Conservation (phyloP, 208 protist species). For the Trypanosoma congolense region DNA sequence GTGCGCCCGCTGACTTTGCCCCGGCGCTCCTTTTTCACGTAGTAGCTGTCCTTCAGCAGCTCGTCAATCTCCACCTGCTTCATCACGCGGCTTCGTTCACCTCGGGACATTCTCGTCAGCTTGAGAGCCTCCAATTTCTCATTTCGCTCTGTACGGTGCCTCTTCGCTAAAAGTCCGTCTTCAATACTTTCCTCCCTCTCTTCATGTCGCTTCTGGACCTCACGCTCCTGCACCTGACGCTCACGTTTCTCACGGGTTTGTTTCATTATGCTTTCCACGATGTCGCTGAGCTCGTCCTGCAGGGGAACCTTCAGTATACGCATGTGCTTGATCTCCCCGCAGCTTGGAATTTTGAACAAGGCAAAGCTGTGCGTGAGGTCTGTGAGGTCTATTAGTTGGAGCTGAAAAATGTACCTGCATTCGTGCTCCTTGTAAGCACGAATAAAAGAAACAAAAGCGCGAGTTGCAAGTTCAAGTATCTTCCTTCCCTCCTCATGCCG, state of each 20-base stretch:
- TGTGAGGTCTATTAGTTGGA: constrained; percentile 91
- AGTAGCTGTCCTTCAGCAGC: constrained; percentile 87
- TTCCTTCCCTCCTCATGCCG: constrained; percentile 39
- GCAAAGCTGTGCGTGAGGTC: constrained; percentile 92
- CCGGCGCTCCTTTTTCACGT: constrained; percentile 85
- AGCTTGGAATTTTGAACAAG: constrained; percentile 87
- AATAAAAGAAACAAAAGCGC: constrained; percentile 90
- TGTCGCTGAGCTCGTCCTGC: constrained; percentile 73
- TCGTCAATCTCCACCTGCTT: constrained; percentile 84
- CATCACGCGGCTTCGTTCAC: constrained; percentile 76
- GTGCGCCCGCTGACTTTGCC: constrained; percentile 51
- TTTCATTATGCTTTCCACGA: constrained; percentile 40
- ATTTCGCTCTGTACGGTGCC: constrained; percentile 80
- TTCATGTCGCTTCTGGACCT: neutral
- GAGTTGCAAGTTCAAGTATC: constrained; percentile 68
- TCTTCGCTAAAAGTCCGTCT: constrained; percentile 28
- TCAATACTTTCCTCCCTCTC: constrained; percentile 14
- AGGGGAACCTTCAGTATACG: constrained; percentile 69
- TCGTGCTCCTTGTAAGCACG: constrained; percentile 94
- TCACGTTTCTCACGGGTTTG: constrained; percentile 53
- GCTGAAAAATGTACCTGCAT: constrained; percentile 91
- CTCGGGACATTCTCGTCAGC: constrained; percentile 74
- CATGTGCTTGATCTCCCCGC: constrained; percentile 88
- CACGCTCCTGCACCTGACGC: constrained; percentile 43
- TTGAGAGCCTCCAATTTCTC: constrained; percentile 82